Conservation (phyloP, 2,329 filamentous ascomycete species). For the Monosporascus sp. region DNA sequence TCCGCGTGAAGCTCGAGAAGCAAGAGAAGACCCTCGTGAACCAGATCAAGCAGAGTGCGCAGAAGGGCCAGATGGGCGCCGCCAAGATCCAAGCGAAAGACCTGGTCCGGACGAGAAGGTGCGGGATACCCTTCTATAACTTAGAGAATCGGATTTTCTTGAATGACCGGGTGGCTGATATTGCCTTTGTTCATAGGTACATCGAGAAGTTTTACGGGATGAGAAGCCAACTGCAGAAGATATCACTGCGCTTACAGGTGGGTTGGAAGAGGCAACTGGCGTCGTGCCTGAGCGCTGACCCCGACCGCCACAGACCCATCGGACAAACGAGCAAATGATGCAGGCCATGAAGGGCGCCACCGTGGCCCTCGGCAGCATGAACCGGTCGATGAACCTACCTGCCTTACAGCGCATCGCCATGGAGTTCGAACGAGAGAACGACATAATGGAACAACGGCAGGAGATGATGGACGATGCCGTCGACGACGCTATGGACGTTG, state of each 20-base stretch:
- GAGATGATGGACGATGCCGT: conserved; percentile 99
- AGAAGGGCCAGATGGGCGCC: conserved; percentile 97
- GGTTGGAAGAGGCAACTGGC: conserved; percentile 1
- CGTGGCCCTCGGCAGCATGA: conserved; percentile 90
- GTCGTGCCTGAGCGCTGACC: neutral
- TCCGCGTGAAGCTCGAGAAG: conserved; percentile 92
- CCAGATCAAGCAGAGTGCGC: conserved; percentile 97
- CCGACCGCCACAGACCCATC: conserved; percentile 63
- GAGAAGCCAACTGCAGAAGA: conserved; percentile 94
- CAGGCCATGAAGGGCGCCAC: conserved; percentile 99
- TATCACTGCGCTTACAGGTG: conserved; percentile 90
- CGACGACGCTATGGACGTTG: conserved; percentile 88
- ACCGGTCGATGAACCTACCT: conserved; percentile 93
- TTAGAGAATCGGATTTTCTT: no score
- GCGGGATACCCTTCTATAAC: conserved; percentile 8
- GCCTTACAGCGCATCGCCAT: conserved; percentile 93
- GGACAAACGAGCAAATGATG: conserved; percentile 99
- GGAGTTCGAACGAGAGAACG: conserved; percentile 98
- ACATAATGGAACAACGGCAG: conserved; percentile 97
- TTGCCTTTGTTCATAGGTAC: conserved; percentile 51
- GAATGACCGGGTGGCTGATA: conserved; percentile 1
- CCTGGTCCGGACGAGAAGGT: conserved; percentile 83
- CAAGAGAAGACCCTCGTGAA: conserved; percentile 95
- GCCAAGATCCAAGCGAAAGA: conserved; percentile 99
- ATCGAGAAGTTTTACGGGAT: conserved; percentile 98